These are phyloP conservation scores for Parascedosporium putredinis DNA, from an alignment of 2,329 filamentous ascomycete species.

Conservation along the genomic window DNA sequence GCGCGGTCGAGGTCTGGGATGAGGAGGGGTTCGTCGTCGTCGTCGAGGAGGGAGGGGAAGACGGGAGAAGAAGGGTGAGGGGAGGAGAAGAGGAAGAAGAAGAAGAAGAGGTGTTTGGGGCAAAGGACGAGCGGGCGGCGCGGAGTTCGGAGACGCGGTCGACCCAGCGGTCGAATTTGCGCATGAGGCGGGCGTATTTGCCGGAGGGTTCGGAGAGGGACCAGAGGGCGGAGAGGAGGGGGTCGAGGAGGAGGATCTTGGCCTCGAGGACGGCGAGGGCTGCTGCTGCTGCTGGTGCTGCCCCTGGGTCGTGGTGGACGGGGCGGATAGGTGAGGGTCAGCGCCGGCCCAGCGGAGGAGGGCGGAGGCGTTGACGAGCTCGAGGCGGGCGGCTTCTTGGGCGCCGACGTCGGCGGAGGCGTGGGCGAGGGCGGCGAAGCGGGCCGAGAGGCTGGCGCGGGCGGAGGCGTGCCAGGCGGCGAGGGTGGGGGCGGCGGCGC, in stretches of 20 bases:
- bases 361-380: slow-evolving; percentile 39
- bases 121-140: slow-evolving; percentile 30
- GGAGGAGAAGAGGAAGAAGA: too few species aligned
- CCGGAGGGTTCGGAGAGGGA: slow-evolving; percentile 43
- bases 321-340: too few species aligned
- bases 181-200: slow-evolving; percentile 42
- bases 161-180: slow-evolving; percentile 51
- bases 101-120: too few species aligned
- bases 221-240: slow-evolving; percentile 47
- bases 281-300: too few species aligned
- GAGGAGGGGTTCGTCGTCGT: slow-evolving; percentile 32
- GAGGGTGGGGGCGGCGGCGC: slow-evolving; percentile 33
- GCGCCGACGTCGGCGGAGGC: slow-evolving; percentile 24
- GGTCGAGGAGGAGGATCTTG: slow-evolving; percentile 46
- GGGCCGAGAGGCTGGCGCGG: slow-evolving; percentile 30
- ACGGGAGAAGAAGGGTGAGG: too few species aligned
- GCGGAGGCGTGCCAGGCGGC: slow-evolving; percentile 48
- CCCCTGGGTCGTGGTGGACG: too few species aligned
- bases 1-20: slow-evolving; percentile 41
- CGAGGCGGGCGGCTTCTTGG: slow-evolving; percentile 32
- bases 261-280: slow-evolving; percentile 40
- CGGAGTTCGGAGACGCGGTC: slow-evolving; percentile 35
- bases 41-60: too few species aligned
- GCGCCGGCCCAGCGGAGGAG: slow-evolving; percentile 11
- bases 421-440: slow-evolving; percentile 30